Conservation (phyloP, 441 rosid species). For the Metrosideros polymorpha region DNA sequence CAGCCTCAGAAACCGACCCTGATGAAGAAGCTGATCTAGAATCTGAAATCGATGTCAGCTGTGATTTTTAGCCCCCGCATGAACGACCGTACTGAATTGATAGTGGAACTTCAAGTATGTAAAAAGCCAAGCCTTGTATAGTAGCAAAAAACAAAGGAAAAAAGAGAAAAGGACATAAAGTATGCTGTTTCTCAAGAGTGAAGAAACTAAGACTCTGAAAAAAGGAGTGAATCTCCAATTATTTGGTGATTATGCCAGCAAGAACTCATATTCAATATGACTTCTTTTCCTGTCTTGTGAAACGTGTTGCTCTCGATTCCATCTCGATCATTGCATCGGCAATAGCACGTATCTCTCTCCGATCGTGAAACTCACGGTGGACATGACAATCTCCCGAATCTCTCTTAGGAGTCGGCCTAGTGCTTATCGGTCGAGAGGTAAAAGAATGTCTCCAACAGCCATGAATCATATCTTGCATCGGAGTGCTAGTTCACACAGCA, state of each 20-base stretch:
- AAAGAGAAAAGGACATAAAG: neutral
- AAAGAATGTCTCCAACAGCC: neutral
- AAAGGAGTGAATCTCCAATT: neutral
- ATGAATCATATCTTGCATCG: neutral
- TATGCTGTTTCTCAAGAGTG: neutral
- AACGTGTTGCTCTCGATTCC: neutral
- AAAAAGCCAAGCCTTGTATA: neutral
- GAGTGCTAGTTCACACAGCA: neutral
- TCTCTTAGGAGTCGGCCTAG: neutral
- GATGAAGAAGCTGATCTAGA: slow-evolving; percentile 45
- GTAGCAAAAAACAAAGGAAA: neutral
- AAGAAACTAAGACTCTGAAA: neutral
- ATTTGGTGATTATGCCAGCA: neutral
- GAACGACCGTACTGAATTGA: neutral
- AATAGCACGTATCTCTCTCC: neutral
- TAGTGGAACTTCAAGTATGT: neutral
- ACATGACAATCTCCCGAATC: neutral
- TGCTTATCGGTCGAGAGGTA: neutral
- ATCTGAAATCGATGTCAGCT: slow-evolving; percentile 33
- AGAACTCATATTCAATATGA: neutral
- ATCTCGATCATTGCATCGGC: neutral
- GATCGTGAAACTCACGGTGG: neutral
- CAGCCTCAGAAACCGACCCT: slow-evolving; percentile 11
- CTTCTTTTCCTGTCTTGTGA: neutral
- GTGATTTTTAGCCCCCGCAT: slow-evolving; percentile 9